Conservation (phyloP, 352 stramenopile genomes). For the Globisporangium alternatum region DNA sequence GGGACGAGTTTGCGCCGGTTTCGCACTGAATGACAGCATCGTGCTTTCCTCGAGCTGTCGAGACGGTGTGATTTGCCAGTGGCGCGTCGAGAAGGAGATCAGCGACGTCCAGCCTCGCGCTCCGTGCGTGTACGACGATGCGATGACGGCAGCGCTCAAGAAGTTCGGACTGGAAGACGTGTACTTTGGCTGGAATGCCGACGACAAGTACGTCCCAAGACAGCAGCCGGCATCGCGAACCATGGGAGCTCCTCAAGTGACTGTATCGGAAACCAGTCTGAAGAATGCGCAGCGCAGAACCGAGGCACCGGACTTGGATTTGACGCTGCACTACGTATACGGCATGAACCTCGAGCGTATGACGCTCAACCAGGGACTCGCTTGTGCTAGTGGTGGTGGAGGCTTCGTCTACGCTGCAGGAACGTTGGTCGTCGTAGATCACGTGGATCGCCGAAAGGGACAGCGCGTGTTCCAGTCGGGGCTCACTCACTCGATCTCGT, state of each 20-base stretch:
- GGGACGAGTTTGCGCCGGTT: slow-evolving; percentile 21
- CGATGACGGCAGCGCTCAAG: slow-evolving; percentile 21
- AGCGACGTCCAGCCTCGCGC: slow-evolving; percentile 40
- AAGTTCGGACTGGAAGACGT: slow-evolving; percentile 34
- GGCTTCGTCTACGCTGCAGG: slow-evolving; percentile 45
- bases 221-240: neutral
- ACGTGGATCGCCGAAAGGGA: slow-evolving; percentile 30
- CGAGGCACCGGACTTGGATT: slow-evolving; percentile 57
- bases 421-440: slow-evolving; percentile 38
- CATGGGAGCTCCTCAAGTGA: slow-evolving; percentile 1
- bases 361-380: slow-evolving; percentile 45
- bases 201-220: neutral
- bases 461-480: slow-evolving; percentile 39
- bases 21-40: slow-evolving; percentile 63
- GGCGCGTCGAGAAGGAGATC: slow-evolving; percentile 51
- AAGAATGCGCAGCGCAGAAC: slow-evolving; percentile 24
- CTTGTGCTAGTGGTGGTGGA: slow-evolving; percentile 23
- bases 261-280: slow-evolving; percentile 20
- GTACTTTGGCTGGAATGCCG: slow-evolving; percentile 31
- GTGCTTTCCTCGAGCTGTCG: slow-evolving; percentile 43
- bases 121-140: slow-evolving; percentile 21
- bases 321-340: slow-evolving; percentile 41
- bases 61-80: slow-evolving; percentile 65
- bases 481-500: slow-evolving; percentile 41
- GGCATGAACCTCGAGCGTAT: slow-evolving; percentile 45